Base-by-base conservation (phyloP, 2,329 filamentous ascomycete genomes). In the Exophiala sp. region DNA sequence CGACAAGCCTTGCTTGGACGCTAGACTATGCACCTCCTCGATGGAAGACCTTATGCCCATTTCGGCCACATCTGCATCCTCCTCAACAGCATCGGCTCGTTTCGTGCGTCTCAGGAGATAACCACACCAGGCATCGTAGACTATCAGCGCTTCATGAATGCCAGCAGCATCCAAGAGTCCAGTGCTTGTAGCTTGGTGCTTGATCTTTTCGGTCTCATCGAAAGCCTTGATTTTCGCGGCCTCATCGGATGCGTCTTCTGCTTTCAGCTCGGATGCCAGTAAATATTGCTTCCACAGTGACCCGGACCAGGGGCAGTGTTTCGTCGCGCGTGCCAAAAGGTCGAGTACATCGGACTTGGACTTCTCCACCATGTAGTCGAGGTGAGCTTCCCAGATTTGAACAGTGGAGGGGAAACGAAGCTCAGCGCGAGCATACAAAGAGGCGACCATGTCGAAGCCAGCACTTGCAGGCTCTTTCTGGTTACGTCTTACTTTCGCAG, bases 121-220 rank as follows among this genome's bases (percentile, higher is more conserved):
- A 46, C 90, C 91, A 66, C 92, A 96, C 94, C 94, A 99, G 0
- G 91, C 87, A 49, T 89, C 85, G 66, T 96, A 91, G 66, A 97
- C 89, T 64, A 95, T 90, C 55, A 97, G 81, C 32, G 96, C 84
- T 61, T 91, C 88, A 46, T 90, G 84, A 79, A 96, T 87, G 20
- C 91, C 91, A 57, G 90, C 85, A 59, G 88, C 85, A 68, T 95
- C 91, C 4, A 97, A 78, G 39, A 95, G 78, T 7, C 90, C 86
- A 20, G 89, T 90, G 65, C 86, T 89, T 0, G 91, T 97, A 5
- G 94, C 94, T 40, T 86, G 85, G 69, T 96, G 90, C 71, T 99
- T 99, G 69, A 96, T 91, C 38, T 85, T 80, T 64, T 95, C 89
- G 48, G 97, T 89, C 46, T 89, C 87, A 20, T 86, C 78, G 64